Percentiles rank a stretch among this genome's conserved stretches.
Conservation (phyloP, 23 red algal species). For the Cyanidioschyzon merolae region DNA sequence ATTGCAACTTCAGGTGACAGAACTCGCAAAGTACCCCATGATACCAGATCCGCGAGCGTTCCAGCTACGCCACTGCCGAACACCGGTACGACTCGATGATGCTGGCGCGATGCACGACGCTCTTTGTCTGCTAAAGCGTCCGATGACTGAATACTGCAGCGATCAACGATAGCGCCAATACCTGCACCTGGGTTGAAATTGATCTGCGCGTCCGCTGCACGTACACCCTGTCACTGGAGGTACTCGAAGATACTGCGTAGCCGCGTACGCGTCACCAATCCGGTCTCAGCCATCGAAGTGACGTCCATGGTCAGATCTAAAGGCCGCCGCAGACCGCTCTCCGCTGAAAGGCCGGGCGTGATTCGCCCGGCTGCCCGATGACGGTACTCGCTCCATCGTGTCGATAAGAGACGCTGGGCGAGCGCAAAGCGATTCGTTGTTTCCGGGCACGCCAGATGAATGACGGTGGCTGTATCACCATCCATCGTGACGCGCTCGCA, state of each 20-base stretch:
- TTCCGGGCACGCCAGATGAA: constrained; percentile 67
- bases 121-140: too few species aligned
- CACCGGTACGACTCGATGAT: too few species aligned
- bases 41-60: too few species aligned
- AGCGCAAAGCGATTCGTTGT: constrained; percentile 63
- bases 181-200: too few species aligned
- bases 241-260: not conserved
- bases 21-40: too few species aligned
- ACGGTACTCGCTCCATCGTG: not conserved
- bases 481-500: not conserved
- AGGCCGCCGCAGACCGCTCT: constrained; percentile 52
- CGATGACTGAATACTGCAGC: too few species aligned
- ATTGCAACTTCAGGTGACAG: too few species aligned
- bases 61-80: too few species aligned
- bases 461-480: constrained; percentile 17
- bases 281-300: not conserved
- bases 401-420: constrained; percentile 27
- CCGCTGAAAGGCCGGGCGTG: constrained; percentile 33
- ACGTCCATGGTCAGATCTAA: constrained; percentile 46
- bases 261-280: not conserved
- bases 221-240: not conserved
- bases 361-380: constrained; percentile 7
- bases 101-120: too few species aligned
- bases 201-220: too few species aligned
- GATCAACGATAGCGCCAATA: too few species aligned